Evolutionary conservation across 257 asterid genomes (phyloP), one percentile per base, ranked within the genome.

Genomic region (Orobanche coerulescens): DNA sequence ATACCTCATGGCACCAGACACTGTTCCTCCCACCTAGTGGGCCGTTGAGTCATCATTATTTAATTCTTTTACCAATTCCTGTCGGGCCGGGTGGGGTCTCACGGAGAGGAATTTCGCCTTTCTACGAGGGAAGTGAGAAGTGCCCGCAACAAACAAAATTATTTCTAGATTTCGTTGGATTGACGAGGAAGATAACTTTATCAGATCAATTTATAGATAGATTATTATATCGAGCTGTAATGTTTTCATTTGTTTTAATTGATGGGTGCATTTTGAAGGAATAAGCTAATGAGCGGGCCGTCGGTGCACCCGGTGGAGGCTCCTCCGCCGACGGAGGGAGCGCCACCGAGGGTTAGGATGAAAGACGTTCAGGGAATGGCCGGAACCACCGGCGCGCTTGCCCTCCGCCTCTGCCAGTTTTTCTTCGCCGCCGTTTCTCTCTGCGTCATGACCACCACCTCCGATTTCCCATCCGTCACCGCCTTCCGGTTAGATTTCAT

Each of bases 381-480:
- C 51, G 95, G 94, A 13, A 86, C 95, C 23, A 50, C 71, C 64
- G 94, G 87, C 49, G 91, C 94, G 1, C 95, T 89, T 61, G 15
- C 73, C 14, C 83, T 89, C 56, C 92, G 95, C 43, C 69, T 86
- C 39, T 78, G 55, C 57, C 95, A 89, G 75, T 78, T 89, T 71
- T 74, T 63, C 15, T 89, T 86, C 72, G 88, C 97, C 18, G 78
- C 77, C 42, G 61, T 86, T 4, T 81, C 95, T 53, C 83, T 89
- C 6, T 70, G 73, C 67, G 89, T 84, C 65, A 89, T 84, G 97
- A 76, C 77, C 64, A 76, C 96, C 40, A 89, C 96, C 72, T 73
- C 85, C 73, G 95, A 89, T 79, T 89, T 89, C 54, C 95, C 95
- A 28, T 77, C 91, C 64, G 95, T 84, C 68, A 83, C 94, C 3